Evolutionary conservation across 1,284 basidiomycete species (phyloP), one percentile per base, ranked within the genome.

Genomic region (Sanghuangporus weigelae): DNA sequence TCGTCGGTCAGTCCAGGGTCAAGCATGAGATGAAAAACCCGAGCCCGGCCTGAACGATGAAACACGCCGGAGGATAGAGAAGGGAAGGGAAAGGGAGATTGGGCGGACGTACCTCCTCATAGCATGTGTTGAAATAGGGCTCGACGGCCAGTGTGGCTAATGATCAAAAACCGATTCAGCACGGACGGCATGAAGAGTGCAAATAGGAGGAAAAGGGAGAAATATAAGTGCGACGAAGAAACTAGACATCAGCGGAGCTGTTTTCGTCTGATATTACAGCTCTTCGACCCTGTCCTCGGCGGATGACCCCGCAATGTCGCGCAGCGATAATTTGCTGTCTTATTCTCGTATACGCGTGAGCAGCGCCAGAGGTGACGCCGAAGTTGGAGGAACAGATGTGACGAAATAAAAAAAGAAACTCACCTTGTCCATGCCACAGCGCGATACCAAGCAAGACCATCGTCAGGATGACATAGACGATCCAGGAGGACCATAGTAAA

Each of bases 61-160:
- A 42, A 23, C 40, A 53, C 14, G 44, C n/a, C 16, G 46, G 46
- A 50, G 48, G 59, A 42, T 46, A 19, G 21, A 46, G 44, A 16
- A 19, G 7, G 21, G n/a, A 2, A 11, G 21, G 44, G 44, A 51
- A 42, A 36, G 48, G 53, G 53, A 54, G 53, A 54, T 54, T 54
- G 19, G 26, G 16, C 53, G 35, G 46, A 49, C 59, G 48, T 42
- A 64, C 63, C 53, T 64, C 59, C 42, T 64, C 63, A 51, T 48
- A 64, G 38, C 63, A 64, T 12, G 48, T 61, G 44, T 64, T 64
- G 39, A 64, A 64, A 31, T 55, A 51, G 16, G 63, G 63, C 21
- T 57, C 59, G 23, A 64, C 55, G 2, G 48, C 54, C 46, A 64
- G n/a, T 19, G 63, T 36, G 12, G 31, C 61, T 62, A 53, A 42